Conservation (phyloP, 179 eudicot species). For the Dionaea muscipula region DNA sequence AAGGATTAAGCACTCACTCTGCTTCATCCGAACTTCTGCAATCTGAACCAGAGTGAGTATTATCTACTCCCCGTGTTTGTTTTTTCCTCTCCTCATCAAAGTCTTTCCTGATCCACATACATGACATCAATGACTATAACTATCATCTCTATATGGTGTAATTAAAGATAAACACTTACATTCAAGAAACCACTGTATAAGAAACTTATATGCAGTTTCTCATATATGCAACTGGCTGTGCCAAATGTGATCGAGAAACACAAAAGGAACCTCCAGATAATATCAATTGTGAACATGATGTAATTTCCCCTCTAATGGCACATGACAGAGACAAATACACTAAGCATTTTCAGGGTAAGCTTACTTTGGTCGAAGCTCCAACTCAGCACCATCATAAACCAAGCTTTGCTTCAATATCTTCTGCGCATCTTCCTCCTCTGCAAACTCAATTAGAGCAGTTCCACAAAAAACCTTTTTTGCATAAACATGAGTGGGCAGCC, state of each 20-base stretch:
- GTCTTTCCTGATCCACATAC: conserved; percentile 47
- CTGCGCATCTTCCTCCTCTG: conserved; percentile 69
- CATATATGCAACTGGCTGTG: no score
- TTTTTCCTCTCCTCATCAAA: conserved; percentile 66
- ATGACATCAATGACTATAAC: no score
- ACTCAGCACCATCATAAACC: conserved; percentile 54
- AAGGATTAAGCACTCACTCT: conserved; percentile 16
- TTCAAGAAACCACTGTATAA: not conserved
- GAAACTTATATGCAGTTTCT: no score
- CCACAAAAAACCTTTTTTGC: conserved; percentile 68
- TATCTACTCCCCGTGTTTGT: conserved; percentile 40
- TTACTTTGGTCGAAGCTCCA: conserved; percentile 77
- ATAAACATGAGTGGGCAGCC: conserved; percentile 76
- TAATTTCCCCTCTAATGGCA: no score
- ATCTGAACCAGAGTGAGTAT: conserved; percentile 22
- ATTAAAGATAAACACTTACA: not conserved
- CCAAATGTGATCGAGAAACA: no score
- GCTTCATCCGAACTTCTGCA: conserved; percentile 34
- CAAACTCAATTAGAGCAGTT: conserved; percentile 80
- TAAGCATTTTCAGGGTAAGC: conserved; percentile 1
- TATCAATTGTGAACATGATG: no score
- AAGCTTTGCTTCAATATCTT: conserved; percentile 53
- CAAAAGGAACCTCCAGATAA: no score
- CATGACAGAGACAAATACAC: no score
- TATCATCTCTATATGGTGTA: no score